Percentiles rank a stretch among this genome's conserved stretches.
Evolutionary conservation across 169 alveolate species (phyloP).

Genomic region (Plasmodium adleri): DNA sequence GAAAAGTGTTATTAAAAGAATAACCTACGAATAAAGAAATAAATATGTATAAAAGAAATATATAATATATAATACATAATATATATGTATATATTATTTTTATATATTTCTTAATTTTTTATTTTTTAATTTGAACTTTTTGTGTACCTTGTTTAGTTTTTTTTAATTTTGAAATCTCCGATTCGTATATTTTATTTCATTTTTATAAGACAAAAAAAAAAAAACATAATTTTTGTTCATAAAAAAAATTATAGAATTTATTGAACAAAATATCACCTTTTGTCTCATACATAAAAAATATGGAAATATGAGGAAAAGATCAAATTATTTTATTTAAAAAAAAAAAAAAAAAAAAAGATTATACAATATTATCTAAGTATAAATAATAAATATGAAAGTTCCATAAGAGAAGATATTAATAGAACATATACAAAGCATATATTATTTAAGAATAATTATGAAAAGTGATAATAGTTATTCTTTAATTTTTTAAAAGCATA

Average conservation of each 20-base stretch:
- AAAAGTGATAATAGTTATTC: constrained; percentile 92
- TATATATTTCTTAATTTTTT: no score
- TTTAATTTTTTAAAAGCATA: constrained; percentile 92
- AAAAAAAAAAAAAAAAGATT: background rate
- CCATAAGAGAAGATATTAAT: constrained; percentile 92
- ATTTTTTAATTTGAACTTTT: no score
- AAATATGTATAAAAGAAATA: no score
- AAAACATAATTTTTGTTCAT: background rate
- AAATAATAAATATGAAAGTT: constrained; percentile 81
- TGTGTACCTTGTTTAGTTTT: no score
- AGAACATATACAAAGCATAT: constrained; percentile 95
- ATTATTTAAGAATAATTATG: constrained; percentile 91
- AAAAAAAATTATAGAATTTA: constrained; percentile 16
- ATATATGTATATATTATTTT: no score
- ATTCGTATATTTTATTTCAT: no score
- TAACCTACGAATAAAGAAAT: no score
- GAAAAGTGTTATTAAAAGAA: background rate
- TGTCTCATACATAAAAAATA: constrained; percentile 33
- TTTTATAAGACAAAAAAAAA: no score
- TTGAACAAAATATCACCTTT: constrained; percentile 14
- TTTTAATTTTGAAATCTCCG: no score
- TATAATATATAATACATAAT: no score
- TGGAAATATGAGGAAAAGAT: constrained; percentile 34
- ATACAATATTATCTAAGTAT: constrained; percentile 11
- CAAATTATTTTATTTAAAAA: constrained; percentile 35